Base-by-base conservation (phyloP, 2,329 filamentous ascomycete genomes). In the Verticillium alfalfae region DNA sequence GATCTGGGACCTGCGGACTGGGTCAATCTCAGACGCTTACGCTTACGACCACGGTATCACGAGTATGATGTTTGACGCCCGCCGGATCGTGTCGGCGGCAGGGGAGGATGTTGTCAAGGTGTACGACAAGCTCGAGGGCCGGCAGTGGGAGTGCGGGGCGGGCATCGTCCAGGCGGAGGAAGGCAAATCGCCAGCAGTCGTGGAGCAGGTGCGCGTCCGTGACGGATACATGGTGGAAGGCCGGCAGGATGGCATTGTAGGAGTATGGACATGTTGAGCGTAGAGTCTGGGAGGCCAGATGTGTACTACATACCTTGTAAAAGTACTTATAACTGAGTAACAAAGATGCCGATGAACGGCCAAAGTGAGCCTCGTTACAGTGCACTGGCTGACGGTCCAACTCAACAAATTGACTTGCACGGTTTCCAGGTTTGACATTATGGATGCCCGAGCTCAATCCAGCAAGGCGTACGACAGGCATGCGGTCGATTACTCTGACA, bases 1-100 rank as follows among this genome's bases (percentile, higher is more conserved):
- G 93, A 98, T 99, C 72, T 99, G 95, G 95, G 95, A 99, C 76
- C 89, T 99, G 61, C 91, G 95, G 60, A 98, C 93, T 13, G 95
- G 95, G 56, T 93, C 93, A 38, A 97, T 99, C 68, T 90, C 90
- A 73, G 95, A 99, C 73, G 95, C 94, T 18, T 99, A 93, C 75
- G 95, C 94, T 26, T 99, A 98, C 77, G 93, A 98, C 71, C 84
- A 91, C 70, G 88, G 93, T 0, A 86, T 99, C 62, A 96, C 93
- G 37, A 92, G 89, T 80, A 97, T 98, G 93, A 96, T 96, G 89
- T 99, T 99, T 73, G 95, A 99, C 75, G 79, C 86, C 15, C 88
- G 93, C 59, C 87, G 93, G 58, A 99, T 99, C 67, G 93, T 95
- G 38, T 87, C 90, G 59, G 94, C 95, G 2, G 93, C 93, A 0